phyloP scores from a whole-genome alignment of 495 filamentous ascomycete species.

The Aspergillus baeticus region DNA sequence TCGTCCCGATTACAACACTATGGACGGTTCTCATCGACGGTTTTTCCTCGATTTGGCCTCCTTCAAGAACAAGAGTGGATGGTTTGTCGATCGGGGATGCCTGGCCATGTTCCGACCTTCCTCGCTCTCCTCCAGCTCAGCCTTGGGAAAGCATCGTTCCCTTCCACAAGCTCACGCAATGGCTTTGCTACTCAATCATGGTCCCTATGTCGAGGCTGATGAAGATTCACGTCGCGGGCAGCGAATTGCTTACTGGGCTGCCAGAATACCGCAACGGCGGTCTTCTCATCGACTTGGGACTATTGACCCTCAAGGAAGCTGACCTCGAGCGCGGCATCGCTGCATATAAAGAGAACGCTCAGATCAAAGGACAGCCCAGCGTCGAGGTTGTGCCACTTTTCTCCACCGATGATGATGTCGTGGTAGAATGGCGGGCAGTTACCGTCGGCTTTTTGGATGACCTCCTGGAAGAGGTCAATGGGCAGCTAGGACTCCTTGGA shows the following conservation, averaged over 20 bases:
- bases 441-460: conserved; percentile 69
- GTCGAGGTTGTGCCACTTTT: conserved; percentile 67
- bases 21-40: conserved; percentile 91
- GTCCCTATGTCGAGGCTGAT: conserved; percentile 65
- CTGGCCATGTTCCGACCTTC: conserved; percentile 86
- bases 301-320: conserved; percentile 58
- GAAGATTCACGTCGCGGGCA: conserved; percentile 62
- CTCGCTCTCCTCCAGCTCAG: conserved; percentile 64
- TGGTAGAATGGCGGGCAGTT: conserved; percentile 68
- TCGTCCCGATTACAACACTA: conserved; percentile 85
- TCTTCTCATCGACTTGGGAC: conserved; percentile 63
- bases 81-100: conserved; percentile 89
- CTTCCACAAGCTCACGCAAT: conserved; percentile 75
- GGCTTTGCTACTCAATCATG: conserved; percentile 73
- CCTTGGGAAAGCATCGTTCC: conserved; percentile 94
- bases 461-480: conserved; percentile 61
- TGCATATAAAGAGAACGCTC: conserved; percentile 70
- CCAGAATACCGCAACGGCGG: conserved; percentile 72
- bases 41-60: conserved; percentile 83
- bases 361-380: conserved; percentile 70
- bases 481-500: conserved; percentile 52
- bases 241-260: conserved; percentile 62
- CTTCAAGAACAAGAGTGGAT: conserved; percentile 83
- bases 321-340: conserved; percentile 63
- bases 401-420: conserved; percentile 62